Percentiles rank a stretch among this genome's conserved stretches.
These are phyloP conservation scores for Nannizziopsis barbatae DNA, from an alignment of 2,329 filamentous ascomycete genomes.

Conservation along the genomic window DNA sequence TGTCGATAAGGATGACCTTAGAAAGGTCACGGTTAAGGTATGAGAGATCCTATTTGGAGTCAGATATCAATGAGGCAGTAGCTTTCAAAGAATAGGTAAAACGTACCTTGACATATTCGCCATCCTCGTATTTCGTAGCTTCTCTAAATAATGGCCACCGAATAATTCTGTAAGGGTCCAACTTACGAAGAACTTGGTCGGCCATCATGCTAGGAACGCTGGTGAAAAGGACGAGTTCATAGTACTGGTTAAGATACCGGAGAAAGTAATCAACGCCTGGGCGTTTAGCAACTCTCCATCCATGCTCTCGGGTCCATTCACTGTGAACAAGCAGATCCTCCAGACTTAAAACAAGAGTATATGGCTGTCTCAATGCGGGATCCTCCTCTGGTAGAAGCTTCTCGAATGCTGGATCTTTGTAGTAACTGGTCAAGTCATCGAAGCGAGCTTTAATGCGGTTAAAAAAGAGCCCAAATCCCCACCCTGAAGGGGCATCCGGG, in stretches of 20 bases:
- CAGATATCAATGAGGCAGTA: not conserved
- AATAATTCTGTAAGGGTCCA: conserved; percentile 91
- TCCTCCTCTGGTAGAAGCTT: conserved; percentile 71
- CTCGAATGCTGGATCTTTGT: conserved; percentile 88
- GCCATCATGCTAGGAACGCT: conserved; percentile 72
- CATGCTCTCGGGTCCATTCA: conserved; percentile 86
- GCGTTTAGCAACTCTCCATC: conserved; percentile 89
- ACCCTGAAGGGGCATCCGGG: conserved; percentile 66
- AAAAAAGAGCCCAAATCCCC: conserved; percentile 65
- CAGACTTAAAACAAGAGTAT: conserved; percentile 82
- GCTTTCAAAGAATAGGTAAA: too few species aligned
- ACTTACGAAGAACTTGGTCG: conserved; percentile 79
- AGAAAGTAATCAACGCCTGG: conserved; percentile 96
- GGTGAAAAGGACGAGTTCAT: conserved; percentile 93
- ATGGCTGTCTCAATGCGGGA: conserved; percentile 69
- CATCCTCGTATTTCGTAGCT: conserved; percentile 93
- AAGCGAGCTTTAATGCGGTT: conserved; percentile 65
- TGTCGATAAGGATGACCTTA: conserved; percentile 92
- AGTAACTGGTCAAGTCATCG: conserved; percentile 70
- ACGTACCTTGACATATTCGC: conserved; percentile 83
- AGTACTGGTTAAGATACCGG: conserved; percentile 93
- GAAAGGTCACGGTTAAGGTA: conserved; percentile 93
- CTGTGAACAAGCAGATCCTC: conserved; percentile 92
- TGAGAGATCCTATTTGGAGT: conserved; percentile 62
- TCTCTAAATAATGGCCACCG: conserved; percentile 92